Conservation (phyloP, 2,329 filamentous ascomycete species). For the Phaeophleospora eucalypticola region DNA sequence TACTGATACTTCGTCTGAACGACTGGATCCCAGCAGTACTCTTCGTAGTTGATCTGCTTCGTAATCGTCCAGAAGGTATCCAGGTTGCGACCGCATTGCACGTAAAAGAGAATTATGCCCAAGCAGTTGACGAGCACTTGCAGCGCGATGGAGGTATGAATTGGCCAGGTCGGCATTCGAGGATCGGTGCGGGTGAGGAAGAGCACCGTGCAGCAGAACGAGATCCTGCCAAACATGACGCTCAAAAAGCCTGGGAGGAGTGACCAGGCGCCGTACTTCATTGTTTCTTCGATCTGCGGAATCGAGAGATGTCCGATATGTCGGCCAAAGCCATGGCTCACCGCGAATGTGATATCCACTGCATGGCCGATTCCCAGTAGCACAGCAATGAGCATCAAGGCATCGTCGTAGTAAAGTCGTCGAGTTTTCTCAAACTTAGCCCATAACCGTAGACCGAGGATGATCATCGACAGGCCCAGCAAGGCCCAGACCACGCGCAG, state of each 20-base stretch:
- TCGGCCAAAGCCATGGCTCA: conserved; percentile 24
- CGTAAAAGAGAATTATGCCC: conserved; percentile 23
- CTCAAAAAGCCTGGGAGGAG: conserved; percentile 24
- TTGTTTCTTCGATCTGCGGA: conserved; percentile 12
- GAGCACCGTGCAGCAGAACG: conserved; percentile 29
- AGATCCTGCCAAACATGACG: conserved; percentile 27
- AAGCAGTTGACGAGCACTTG: conserved; percentile 26
- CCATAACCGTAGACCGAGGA: conserved; percentile 21
- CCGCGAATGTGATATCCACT: conserved; percentile 18
- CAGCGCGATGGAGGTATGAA: conserved; percentile 24
- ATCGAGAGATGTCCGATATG: conserved; percentile 24
- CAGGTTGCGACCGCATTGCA: conserved; percentile 26
- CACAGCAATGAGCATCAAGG: conserved; percentile 23
- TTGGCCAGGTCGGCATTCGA: conserved; percentile 25
- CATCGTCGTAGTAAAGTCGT: conserved; percentile 29
- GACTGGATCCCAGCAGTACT: conserved; percentile 20
- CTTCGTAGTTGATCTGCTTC: conserved; percentile 16
- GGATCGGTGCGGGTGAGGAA: conserved; percentile 27
- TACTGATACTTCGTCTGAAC: conserved; percentile 23
- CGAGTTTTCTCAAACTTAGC: conserved; percentile 23
- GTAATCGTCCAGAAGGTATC: conserved; percentile 19
- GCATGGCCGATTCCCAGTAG: conserved; percentile 26
- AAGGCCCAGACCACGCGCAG: conserved; percentile 21
- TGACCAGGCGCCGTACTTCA: conserved; percentile 22
- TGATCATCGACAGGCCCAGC: conserved; percentile 23